Base-by-base conservation (phyloP, 2,329 filamentous ascomycete genomes). In the Microdochium trichocladiopsis region DNA sequence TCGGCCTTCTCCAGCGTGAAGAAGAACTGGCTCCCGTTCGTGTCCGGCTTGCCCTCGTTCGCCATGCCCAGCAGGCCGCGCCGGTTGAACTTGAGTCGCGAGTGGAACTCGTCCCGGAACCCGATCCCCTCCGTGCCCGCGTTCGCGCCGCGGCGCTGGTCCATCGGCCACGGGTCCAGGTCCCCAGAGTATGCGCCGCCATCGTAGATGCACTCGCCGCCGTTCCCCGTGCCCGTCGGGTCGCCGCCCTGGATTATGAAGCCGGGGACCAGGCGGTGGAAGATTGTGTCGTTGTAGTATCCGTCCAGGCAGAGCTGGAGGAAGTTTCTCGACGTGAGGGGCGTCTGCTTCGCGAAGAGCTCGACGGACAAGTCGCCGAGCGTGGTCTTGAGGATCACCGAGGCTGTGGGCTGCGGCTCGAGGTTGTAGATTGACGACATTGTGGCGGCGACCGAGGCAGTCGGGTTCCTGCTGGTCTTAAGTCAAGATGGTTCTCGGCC, bases 11-110 rank as follows among this genome's bases (percentile, higher is more conserved):
- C 91, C 51, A 99, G 72, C 0, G 94, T 97, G 56, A 99, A 86
- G 74, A 99, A 99, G 76, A 97, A 97, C 69, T 99, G 94, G 68
- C 90, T 96, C 31, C 90, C 89, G 72, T 97, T 97, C 51, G 88
- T 88, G 62, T 92, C 78, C 25, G 80, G 79, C 50, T 72, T 74
- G 47, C 91, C 86, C 55, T 88, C 87, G 69, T 97, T 97, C 25
- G 94, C 94, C 91, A 97, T 96, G n/a, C 89, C 94, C 60, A 99
- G 71, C 61, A 97, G 72, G 0, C 94, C 94, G 55, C 94, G 80
- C 48, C 94, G 79, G 62, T 95, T 97, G 76, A 94, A 97, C 68
- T 95, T 95, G 59, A 99, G 76, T 28, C 94, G 81, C 61, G 87
- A 90, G 69, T 97, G 93, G 59, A 96, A 87, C 67, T 99, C 94